A percentile compares a stretch with the other conserved stretches of the same genome.
These are phyloP conservation scores for Teunomyces panamensis DNA, from an alignment of 805 yeast species.

Conservation along the genomic window DNA sequence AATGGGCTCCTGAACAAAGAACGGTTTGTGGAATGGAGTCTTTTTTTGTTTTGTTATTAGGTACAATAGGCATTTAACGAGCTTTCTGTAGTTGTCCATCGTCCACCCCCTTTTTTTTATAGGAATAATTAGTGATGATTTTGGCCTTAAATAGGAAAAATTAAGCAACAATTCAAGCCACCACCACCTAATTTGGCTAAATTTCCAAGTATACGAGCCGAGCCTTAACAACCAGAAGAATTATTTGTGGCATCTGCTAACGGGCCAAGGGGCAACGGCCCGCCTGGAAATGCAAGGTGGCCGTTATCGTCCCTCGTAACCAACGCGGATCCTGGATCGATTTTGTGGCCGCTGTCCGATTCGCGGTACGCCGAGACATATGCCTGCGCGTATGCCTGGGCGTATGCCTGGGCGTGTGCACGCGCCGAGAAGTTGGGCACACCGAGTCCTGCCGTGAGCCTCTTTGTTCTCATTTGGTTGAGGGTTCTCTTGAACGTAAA, in stretches of 20 bases:
- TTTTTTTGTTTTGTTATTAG: no score
- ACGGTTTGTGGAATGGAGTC: no score
- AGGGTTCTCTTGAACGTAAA: not conserved
- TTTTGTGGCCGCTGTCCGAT: not conserved
- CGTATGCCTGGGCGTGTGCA: not conserved
- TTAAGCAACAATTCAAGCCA: no score
- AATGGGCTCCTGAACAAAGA: not conserved
- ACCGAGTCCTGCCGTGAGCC: not conserved
- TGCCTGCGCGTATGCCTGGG: not conserved
- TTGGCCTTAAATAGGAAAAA: no score
- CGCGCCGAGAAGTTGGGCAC: not conserved
- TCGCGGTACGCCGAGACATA: not conserved
- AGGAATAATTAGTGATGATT: no score
- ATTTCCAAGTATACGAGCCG: no score
- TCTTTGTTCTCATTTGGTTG: not conserved
- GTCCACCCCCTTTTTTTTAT: no score
- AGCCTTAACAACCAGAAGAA: not conserved
- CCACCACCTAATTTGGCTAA: no score
- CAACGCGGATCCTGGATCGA: not conserved
- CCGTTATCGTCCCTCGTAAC: not conserved
- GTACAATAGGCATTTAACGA: no score
- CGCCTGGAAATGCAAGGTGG: not conserved
- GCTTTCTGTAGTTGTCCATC: no score
- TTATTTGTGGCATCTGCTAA: not conserved
- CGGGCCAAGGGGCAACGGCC: not conserved